These are phyloP conservation scores for Claviceps pazoutovae DNA, from an alignment of 2,329 filamentous ascomycete species.

Conservation along the genomic window DNA sequence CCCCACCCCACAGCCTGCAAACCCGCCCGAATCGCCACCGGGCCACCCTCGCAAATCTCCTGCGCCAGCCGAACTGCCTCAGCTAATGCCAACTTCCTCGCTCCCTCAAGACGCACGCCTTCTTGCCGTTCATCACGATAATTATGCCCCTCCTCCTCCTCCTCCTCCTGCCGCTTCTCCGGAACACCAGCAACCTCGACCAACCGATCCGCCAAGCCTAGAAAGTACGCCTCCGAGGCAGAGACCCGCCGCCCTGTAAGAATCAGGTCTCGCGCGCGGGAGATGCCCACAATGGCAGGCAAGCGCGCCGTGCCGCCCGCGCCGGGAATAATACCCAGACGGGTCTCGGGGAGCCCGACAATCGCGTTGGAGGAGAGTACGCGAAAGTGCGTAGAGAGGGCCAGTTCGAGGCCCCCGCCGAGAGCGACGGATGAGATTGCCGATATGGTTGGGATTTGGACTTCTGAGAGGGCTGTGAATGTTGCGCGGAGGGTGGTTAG, in stretches of 20 bases:
- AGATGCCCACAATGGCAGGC: constrained; percentile 63
- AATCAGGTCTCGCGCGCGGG: constrained; percentile 77
- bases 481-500: constrained; percentile 63
- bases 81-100: constrained; percentile 54
- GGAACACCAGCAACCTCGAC: constrained; percentile 58
- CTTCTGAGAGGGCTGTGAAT: constrained; percentile 54
- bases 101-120: constrained; percentile 33
- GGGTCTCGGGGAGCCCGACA: constrained; percentile 80
- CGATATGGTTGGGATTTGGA: constrained; percentile 81
- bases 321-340: constrained; percentile 86
- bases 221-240: constrained; percentile 76
- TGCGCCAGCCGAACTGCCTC: constrained; percentile 66
- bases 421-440: constrained; percentile 77
- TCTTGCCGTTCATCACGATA: background rate
- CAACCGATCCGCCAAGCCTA: constrained; percentile 80
- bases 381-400: constrained; percentile 77
- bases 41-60: constrained; percentile 82
- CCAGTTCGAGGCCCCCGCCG: constrained; percentile 87
- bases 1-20: constrained; percentile 64
- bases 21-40: constrained; percentile 66
- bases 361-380: constrained; percentile 67
- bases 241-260: constrained; percentile 77
- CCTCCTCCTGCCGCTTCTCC: constrained; percentile 26
- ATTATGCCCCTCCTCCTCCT: constrained; percentile 15
- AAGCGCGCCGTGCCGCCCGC: constrained; percentile 87